Base-by-base conservation (phyloP, 2,329 filamentous ascomycete species). In the Aspergillus pseudoterreus region DNA sequence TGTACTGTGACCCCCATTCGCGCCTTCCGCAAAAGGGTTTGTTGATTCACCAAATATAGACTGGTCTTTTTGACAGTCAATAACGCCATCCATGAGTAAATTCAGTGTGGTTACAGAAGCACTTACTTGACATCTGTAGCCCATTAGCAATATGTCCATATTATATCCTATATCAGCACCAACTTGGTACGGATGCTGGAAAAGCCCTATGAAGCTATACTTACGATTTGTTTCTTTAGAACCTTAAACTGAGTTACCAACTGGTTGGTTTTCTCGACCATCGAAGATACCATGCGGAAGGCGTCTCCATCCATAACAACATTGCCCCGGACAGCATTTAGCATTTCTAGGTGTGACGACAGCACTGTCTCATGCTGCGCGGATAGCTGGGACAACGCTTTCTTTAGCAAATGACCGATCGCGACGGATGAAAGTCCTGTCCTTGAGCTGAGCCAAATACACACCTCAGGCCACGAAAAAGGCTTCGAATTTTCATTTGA, bases 361-460 rank as follows among this genome's bases (percentile, higher is more conserved):
- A 76, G 59, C 24, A 73, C 56, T 2, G 58, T 65, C n/a, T 74
- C 69, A 55, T 76, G 73, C 36, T 69, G 71, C 11, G 64, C 57
- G 50, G 72, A 72, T 19, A 75, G 58, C 72, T 75, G 44, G 15
- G 4, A 35, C 8, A 1, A 38, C 10, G 2, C 2, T 22, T 14
- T 11, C 24, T 24, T 43, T 19, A 47, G 45, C 30, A 19, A 52
- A 19, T 5, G 33, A 19, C n/a, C 4, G 17, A 12, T 11, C 4
- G 39, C 24, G 36, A 21, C 15, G 14, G 33, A 15, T 35, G n/a
- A 15, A 30, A 30, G 17, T 42, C 24, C 21, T 24, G 42, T 32
- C 17, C 39, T 48, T 24, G 8, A 38, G 30, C 6, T 11, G 38
- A 30, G 14, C 14, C 27, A 15, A 21, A 36, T 14, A 45, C 59